Base-by-base conservation (phyloP, 768 basidiomycete species). In the Crepidotus variabilis region DNA sequence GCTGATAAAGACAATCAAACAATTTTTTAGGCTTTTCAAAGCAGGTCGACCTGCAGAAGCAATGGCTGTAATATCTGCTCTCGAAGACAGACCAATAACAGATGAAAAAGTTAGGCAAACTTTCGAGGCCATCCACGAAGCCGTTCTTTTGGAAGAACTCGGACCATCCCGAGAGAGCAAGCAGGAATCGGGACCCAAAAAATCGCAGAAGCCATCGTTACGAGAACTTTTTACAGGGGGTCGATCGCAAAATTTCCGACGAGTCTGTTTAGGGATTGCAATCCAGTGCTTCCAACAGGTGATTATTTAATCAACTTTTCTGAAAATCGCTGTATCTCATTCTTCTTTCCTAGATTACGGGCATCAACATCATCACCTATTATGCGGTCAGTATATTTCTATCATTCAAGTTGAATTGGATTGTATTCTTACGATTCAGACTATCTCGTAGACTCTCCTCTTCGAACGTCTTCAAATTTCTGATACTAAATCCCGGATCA, bases 231-330 rank as follows among this genome's bases (percentile, higher is more conserved):
- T 85, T 60, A 78, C 77, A 0, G 71, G 77, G 22, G 84, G 85
- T 0, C 79, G 77, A 23, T 71, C 69, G 20, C 86, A 87, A 65
- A 85, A 87, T 68, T 82, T 86, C 69, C 72, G 84, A 45, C 72
- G 86, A 45, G 80, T 80, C 14, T 66, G 75, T 47, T 64, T 86
- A 47, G 87, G 80, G 2, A 71, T 86, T 20, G 68, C 78, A 48
- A 79, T 79, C 48, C 86, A 87, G 61, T 82, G 82, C 64, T 86
- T 86, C 72, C 84, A 87, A 65, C 86, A 87, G 67, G 72, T 71
- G 47, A 16, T 56, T 36, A 46, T n/a, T 11, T 18, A 22, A 50
- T 34, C 7, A 11, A 39, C 8, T 28, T 28, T 46, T 14, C 46
- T 36, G 24, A 7, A 20, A 18, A 11, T 46, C 2, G 13, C 5